phyloP scores from a whole-genome alignment of 441 rosid genomes.

The Eruca vesicaria region DNA sequence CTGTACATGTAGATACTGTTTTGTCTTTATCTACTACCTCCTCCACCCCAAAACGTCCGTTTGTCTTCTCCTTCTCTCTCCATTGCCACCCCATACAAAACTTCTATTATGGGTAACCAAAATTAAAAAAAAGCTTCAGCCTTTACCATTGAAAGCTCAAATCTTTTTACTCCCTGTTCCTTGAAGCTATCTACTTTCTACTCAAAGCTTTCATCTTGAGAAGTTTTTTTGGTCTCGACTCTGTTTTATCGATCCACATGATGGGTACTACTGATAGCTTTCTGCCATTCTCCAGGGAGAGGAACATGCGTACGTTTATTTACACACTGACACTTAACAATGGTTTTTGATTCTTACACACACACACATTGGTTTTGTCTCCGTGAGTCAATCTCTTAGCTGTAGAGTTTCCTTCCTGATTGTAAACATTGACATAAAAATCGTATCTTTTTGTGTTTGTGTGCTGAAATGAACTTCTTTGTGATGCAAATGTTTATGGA shows the following conservation, averaged over 20 bases:
- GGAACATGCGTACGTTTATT: constrained; percentile 8
- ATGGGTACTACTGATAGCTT: constrained; percentile 3
- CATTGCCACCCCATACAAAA: constrained; percentile 1
- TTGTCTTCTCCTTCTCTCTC: constrained; percentile 1
- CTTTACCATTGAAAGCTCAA: not conserved
- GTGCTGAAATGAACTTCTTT: not conserved
- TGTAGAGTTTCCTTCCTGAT: not conserved
- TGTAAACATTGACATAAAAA: not conserved
- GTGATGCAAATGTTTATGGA: not conserved
- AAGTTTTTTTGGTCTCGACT: not conserved
- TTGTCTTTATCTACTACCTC: constrained; percentile 10
- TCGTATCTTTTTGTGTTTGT: not conserved
- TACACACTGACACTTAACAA: not conserved
- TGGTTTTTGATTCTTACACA: not conserved
- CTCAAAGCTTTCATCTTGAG: constrained; percentile 14
- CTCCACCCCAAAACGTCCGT: constrained; percentile 12
- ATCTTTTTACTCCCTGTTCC: too few species aligned
- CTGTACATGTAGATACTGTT: not conserved
- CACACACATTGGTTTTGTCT: not conserved
- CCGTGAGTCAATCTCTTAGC: not conserved
- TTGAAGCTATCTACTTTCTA: too few species aligned
- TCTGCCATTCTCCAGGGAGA: not conserved
- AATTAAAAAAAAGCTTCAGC: not conserved
- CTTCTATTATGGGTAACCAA: constrained; percentile 12
- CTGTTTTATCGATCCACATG: constrained; percentile 14